Percentiles rank a stretch among this genome's conserved stretches.
Evolutionary conservation across 495 filamentous ascomycete species (phyloP).

Genomic region (Friedmanniomyces simplex): DNA sequence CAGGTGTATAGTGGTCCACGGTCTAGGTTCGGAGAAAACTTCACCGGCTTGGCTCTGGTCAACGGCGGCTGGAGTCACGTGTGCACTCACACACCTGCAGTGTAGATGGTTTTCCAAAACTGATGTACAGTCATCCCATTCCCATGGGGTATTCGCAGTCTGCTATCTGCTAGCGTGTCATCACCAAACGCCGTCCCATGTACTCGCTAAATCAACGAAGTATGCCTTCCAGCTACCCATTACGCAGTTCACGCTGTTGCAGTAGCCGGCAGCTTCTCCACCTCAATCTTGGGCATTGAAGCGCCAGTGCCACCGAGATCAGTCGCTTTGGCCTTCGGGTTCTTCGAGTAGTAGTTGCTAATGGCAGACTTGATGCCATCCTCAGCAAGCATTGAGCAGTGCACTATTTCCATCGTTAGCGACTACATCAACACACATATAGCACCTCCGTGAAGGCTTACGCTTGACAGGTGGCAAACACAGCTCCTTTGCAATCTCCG

Average conservation of each 20-base stretch:
- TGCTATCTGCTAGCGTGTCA: neutral
- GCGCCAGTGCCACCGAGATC: slow-evolving; percentile 62
- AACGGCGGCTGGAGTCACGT: no score
- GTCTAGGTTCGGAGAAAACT: no score
- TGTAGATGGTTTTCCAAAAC: no score
- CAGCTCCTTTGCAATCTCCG: slow-evolving; percentile 93
- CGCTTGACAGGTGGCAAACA: slow-evolving; percentile 91
- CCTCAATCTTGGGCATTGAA: slow-evolving; percentile 37
- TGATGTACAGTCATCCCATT: neutral
- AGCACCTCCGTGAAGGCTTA: slow-evolving; percentile 36
- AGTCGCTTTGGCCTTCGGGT: slow-evolving; percentile 61
- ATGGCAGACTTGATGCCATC: slow-evolving; percentile 99
- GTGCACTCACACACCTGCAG: no score
- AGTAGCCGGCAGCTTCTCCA: slow-evolving; percentile 28
- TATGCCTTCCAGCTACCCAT: neutral
- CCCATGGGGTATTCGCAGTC: neutral
- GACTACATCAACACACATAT: neutral
- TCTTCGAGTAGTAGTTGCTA: slow-evolving; percentile 94
- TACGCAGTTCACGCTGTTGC: slow-evolving; percentile 3
- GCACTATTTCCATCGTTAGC: slow-evolving; percentile 44
- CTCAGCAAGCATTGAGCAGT: slow-evolving; percentile 99
- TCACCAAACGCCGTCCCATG: neutral
- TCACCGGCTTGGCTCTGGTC: no score
- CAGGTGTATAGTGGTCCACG: no score
- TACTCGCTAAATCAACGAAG: slow-evolving; percentile 2